A percentile compares a stretch with the other conserved stretches of the same genome.
These are phyloP conservation scores for Marasmius oreades DNA, from an alignment of 1,284 basidiomycete genomes.

Conservation along the genomic window DNA sequence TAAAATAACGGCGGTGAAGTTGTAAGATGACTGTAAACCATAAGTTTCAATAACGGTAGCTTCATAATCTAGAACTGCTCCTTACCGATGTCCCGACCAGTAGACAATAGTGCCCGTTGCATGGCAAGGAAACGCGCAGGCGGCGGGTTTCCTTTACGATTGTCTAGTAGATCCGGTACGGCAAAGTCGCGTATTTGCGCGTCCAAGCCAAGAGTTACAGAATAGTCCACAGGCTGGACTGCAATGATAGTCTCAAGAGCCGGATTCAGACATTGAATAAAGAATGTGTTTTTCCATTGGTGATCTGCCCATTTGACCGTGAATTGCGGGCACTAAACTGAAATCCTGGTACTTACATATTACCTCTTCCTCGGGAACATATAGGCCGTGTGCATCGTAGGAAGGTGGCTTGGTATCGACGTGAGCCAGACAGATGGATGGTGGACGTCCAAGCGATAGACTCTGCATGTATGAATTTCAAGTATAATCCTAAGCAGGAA, in stretches of 20 bases:
- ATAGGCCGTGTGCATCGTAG: constrained; percentile 50
- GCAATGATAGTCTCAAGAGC: constrained; percentile 65
- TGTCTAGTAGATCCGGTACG: constrained; percentile 53
- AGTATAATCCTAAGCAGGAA: neutral
- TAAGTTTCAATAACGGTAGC: constrained; percentile 2
- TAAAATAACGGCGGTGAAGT: constrained; percentile 72
- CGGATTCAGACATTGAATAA: constrained; percentile 59
- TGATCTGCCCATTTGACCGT: constrained; percentile 41
- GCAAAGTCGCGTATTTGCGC: constrained; percentile 56
- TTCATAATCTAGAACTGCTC: constrained; percentile 11
- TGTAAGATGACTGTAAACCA: constrained; percentile 57
- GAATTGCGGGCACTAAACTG: neutral
- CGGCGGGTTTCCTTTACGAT: constrained; percentile 35
- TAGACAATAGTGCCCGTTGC: constrained; percentile 65
- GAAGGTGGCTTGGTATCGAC: constrained; percentile 66
- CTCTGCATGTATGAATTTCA: constrained; percentile 37
- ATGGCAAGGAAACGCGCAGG: constrained; percentile 51
- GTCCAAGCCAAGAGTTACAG: constrained; percentile 55
- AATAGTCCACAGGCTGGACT: constrained; percentile 55
- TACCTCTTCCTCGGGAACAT: constrained; percentile 57
- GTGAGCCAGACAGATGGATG: constrained; percentile 63
- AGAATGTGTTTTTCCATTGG: constrained; percentile 72
- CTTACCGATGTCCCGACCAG: constrained; percentile 67
- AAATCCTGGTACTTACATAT: constrained; percentile 47
- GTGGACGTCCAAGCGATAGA: constrained; percentile 74